Evolutionary conservation across 2,329 filamentous ascomycete species (phyloP).

Genomic region (Stagonosporopsis tanaceti): DNA sequence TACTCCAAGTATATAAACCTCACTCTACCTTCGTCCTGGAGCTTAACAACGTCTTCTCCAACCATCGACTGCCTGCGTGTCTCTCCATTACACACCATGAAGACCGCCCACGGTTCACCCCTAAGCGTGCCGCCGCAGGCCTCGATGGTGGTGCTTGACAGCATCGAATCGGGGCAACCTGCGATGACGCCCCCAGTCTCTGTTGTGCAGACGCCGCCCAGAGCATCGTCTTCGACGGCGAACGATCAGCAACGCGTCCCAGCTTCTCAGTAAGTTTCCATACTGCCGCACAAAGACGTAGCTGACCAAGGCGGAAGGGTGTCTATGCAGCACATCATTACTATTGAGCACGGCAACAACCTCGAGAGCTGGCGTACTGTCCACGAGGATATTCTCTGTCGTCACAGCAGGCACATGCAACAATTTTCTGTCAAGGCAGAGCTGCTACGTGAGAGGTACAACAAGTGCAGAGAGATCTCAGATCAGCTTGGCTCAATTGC

Average conservation of each 20-base stretch:
- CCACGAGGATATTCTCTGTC: slow-evolving; percentile 23
- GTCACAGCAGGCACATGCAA: slow-evolving; percentile 19
- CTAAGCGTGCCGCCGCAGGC: neutral
- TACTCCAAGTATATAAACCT: neutral
- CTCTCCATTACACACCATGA: neutral
- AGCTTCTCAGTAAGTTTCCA: neutral
- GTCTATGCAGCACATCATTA: slow-evolving; percentile 23
- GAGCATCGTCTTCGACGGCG: neutral
- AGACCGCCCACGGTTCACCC: neutral
- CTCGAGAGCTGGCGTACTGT: slow-evolving; percentile 12
- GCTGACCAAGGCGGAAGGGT: slow-evolving; percentile 4
- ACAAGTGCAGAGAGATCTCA: neutral
- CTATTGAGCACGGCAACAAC: slow-evolving; percentile 22
- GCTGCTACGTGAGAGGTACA: neutral
- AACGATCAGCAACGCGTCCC: neutral
- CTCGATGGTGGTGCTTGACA: neutral
- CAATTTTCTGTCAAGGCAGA: slow-evolving; percentile 14
- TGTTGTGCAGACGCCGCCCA: neutral
- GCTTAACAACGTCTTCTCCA: neutral
- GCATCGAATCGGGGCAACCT: neutral
- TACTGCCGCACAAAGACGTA: too few relatives aligned
- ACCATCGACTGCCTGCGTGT: neutral
- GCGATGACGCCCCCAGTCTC: neutral
- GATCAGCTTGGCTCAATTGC: neutral
- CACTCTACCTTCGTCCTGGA: neutral